Conservation (phyloP, 345 rosid genomes). For the Leavenworthia alabamica region DNA sequence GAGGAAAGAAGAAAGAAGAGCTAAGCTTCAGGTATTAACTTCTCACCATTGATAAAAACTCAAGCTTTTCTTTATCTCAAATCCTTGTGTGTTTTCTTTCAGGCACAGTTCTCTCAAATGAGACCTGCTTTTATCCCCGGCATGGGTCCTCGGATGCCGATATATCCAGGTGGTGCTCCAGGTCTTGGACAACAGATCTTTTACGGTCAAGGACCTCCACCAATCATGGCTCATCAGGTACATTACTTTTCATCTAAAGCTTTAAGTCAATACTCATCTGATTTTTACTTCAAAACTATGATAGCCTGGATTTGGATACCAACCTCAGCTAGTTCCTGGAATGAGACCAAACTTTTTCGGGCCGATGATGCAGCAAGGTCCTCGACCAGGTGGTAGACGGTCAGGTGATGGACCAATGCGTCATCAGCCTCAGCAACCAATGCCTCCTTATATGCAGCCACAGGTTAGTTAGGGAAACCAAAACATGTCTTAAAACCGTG, state of each 20-base stretch:
- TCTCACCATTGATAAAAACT: not conserved
- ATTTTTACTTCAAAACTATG: not conserved
- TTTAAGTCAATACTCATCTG: not conserved
- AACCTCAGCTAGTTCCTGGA: constrained; percentile 89
- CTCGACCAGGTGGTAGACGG: constrained; percentile 76
- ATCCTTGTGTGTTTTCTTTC: not conserved
- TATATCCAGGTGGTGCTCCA: constrained; percentile 78
- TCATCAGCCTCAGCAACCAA: no score
- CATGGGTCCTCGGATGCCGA: constrained; percentile 80
- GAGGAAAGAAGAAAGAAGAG: constrained; percentile 87
- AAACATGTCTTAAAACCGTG: not conserved
- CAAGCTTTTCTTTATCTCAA: not conserved
- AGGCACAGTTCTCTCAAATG: constrained; percentile 96
- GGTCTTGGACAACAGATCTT: constrained; percentile 83
- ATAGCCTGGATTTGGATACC: constrained; percentile 97
- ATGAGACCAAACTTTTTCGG: constrained; percentile 52
- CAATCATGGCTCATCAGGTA: constrained; percentile 86
- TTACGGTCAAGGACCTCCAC: constrained; percentile 96
- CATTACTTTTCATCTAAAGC: not conserved
- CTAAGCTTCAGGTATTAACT: constrained; percentile 76
- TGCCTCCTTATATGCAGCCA: constrained; percentile 73
- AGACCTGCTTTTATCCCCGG: constrained; percentile 64
- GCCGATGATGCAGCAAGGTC: constrained; percentile 93
- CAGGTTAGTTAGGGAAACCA: constrained; percentile 70
- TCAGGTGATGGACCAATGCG: constrained; percentile 53